Evolutionary conservation across 306 rosid species (phyloP), one percentile per base, ranked within the genome.

Genomic region (Trifolium subterraneum): DNA sequence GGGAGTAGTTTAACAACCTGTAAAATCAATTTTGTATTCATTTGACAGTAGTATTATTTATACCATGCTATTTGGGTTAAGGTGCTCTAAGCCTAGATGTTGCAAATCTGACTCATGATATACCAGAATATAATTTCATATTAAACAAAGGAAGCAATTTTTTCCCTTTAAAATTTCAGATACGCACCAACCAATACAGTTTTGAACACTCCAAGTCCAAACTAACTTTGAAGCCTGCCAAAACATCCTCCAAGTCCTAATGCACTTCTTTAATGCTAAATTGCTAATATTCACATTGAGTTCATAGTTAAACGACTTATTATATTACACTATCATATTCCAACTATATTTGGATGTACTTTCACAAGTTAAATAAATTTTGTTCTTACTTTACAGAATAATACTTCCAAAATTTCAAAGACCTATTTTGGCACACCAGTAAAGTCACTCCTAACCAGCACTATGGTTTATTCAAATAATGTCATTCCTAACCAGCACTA

Each of bases 181-280:
- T 47, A 47, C n/a, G 20, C n/a, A 20, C 10, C n/a, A n/a, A 15
- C 54, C 54, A 47, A 47, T 15, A 47, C 54, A 47, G 1, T 15
- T 47, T 10, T 47, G 19, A 48, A 48, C 55, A n/a, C 54, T 47
- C 20, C 54, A 15, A 18, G 54, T 48, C 3, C 54, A 48, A 48
- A 48, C 19, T 48, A 48, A 48, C 54, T 48, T n/a, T n/a, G 55
- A 48, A 48, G 22, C 20, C 4, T 15, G 55, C 55, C 20, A 48
- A 48, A 48, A 48, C 9, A 48, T 48, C 55, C 55, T 6, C 20
- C n/a, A 48, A 48, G 55, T 3, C 20, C 20, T 48, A n/a, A 48
- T 7, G 55, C 55, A 48, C 55, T 48, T 48, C 55, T 48, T 47
- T 48, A 48, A 48, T 48, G 55, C 55, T 48, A 6, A n/a, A 48